phyloP scores from a whole-genome alignment of 2,329 filamentous ascomycete genomes.

The Hypoxylon sp. region DNA sequence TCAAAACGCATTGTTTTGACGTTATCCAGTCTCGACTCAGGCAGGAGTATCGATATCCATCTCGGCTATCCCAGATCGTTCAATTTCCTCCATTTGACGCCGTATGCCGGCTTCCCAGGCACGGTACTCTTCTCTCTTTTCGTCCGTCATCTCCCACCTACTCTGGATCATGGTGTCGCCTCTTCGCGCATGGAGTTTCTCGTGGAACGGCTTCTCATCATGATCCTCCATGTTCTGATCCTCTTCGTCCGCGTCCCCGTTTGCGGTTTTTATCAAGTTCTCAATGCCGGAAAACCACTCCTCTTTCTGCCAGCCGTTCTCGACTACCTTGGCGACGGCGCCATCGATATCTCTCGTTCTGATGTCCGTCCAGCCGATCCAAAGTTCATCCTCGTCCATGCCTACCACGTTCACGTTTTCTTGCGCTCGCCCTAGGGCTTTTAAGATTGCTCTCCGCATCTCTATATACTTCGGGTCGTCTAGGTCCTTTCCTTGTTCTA shows the following conservation, averaged over 20 bases:
- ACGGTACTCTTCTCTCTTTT: slow-evolving; percentile 66
- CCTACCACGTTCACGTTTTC: slow-evolving; percentile 50
- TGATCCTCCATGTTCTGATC: slow-evolving; percentile 47
- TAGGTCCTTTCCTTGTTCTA: slow-evolving; percentile 51
- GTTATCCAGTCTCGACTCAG: slow-evolving; percentile 1
- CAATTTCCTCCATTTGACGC: slow-evolving; percentile 60
- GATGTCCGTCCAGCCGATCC: slow-evolving; percentile 62
- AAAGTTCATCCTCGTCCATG: slow-evolving; percentile 57
- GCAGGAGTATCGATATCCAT: slow-evolving; percentile 34
- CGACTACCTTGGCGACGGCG: slow-evolving; percentile 67
- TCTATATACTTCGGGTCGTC: slow-evolving; percentile 56
- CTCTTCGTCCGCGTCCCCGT: slow-evolving; percentile 39
- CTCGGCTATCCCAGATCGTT: slow-evolving; percentile 41
- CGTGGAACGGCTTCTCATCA: slow-evolving; percentile 45
- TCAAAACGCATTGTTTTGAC: background rate
- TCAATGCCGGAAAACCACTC: slow-evolving; percentile 71
- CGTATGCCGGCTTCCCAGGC: slow-evolving; percentile 71
- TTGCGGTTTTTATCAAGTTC: slow-evolving; percentile 57
- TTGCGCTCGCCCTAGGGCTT: slow-evolving; percentile 52
- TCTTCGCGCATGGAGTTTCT: slow-evolving; percentile 56
- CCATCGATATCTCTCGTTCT: slow-evolving; percentile 65
- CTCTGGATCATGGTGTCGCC: slow-evolving; percentile 79
- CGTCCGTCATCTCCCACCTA: slow-evolving; percentile 72
- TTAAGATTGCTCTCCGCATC: slow-evolving; percentile 57
- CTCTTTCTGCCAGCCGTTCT: slow-evolving; percentile 63